These are phyloP conservation scores for Borealophlyctis nickersoniae DNA, from an alignment of 192 early-diverging fungal species.

Conservation along the genomic window DNA sequence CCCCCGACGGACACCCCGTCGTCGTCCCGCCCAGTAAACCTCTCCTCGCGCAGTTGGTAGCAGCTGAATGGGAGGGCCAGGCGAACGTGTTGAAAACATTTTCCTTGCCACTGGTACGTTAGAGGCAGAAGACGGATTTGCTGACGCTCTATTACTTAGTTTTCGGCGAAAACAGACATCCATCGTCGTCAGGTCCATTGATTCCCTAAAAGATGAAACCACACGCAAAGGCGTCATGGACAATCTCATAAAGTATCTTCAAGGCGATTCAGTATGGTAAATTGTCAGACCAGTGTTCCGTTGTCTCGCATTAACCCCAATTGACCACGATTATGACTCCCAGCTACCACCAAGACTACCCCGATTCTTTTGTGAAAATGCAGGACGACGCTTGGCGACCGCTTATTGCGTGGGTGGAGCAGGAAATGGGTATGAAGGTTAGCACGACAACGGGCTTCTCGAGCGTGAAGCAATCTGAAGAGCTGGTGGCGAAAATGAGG, in stretches of 20 bases:
- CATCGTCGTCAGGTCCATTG: slow-evolving; percentile 79
- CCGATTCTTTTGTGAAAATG: slow-evolving; percentile 71
- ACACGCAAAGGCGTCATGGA: slow-evolving; percentile 68
- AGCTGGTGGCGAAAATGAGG: slow-evolving; percentile 57
- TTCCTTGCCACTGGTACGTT: slow-evolving; percentile 76
- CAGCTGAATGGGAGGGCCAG: slow-evolving; percentile 93
- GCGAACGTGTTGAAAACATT: slow-evolving; percentile 73
- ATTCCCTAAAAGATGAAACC: slow-evolving; percentile 59
- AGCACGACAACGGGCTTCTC: slow-evolving; percentile 71
- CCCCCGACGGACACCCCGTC: slow-evolving; percentile 72
- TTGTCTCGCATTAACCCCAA: neutral
- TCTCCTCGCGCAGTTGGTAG: slow-evolving; percentile 76
- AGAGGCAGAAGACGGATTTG: neutral
- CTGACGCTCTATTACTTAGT: slow-evolving; percentile 1
- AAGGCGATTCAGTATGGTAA: slow-evolving; percentile 84
- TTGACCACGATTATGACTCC: neutral
- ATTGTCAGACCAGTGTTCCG: neutral
- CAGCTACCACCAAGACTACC: slow-evolving; percentile 76
- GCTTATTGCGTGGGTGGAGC: slow-evolving; percentile 72
- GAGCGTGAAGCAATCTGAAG: slow-evolving; percentile 60
- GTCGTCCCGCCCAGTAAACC: slow-evolving; percentile 53
- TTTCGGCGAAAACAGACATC: slow-evolving; percentile 63
- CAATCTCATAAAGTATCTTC: slow-evolving; percentile 74
- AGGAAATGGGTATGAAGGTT: slow-evolving; percentile 64
- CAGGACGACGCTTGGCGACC: slow-evolving; percentile 80